Base-by-base conservation (phyloP, 1,284 basidiomycete genomes). In the Malassezia sympodialis region DNA sequence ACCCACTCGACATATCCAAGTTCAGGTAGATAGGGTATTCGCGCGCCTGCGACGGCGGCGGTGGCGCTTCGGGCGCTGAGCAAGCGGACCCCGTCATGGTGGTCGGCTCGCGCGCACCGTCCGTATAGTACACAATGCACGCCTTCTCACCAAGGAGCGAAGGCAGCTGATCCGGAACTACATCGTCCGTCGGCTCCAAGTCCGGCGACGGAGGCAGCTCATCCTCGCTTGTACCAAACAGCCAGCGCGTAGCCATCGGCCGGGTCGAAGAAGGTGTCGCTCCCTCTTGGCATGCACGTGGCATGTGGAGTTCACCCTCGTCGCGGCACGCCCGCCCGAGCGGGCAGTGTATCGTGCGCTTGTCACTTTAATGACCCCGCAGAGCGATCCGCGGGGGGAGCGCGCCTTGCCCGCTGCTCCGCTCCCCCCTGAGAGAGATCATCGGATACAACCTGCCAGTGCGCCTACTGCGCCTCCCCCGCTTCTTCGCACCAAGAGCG, bases 1-100 rank as follows among this genome's bases (percentile, higher is more conserved):
- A 94, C 2, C 90, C 90, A 21, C 84, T 86, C 37, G 82, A 80
- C 27, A 87, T 83, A 70, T 90, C 87, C 2, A 89, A 80, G 30
- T 78, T 76, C 40, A 88, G 79, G 27, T 23, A 35, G 6, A 54
- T 44, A 12, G 37, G 26, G 35, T 48, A 54, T 4, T 3, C 35
- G 4, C 17, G 10, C 12, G 41, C 35, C 14, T 28, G 28, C 12
- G 41, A 21, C 21, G 50, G 30, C 15, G 21, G 10, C 19, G 15
- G 21, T 17, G 34, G 21, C 6, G 11, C 42, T 1, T 12, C 12
- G 12, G 19, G 11, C 49, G 28, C 40, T 5, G 15, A 5, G 11
- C 32, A 15, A 12, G 14, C 32, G 3, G 32, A 34, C 15, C 32
- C 32, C n/a, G 32, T 34, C 8, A 15, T 34, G 14, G 40, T 43